Percentiles rank a stretch among this genome's conserved stretches.
Evolutionary conservation across 169 alveolate species (phyloP).

Genomic region (Plasmodium gonderi): DNA sequence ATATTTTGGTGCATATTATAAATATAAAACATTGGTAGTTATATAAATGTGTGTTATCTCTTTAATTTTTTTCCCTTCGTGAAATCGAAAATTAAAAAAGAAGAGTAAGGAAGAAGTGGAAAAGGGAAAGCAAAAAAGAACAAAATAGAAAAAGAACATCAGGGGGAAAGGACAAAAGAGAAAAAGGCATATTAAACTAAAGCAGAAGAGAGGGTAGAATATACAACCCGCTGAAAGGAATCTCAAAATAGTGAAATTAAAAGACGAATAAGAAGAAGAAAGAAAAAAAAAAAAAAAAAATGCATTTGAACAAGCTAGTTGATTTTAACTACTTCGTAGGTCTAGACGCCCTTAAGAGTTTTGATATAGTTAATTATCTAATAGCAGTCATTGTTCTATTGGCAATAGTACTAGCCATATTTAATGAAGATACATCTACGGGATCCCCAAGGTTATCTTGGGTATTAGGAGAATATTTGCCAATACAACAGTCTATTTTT

Average conservation of each 20-base stretch:
- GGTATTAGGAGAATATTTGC: constrained; percentile 74
- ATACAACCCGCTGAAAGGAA: too few relatives aligned
- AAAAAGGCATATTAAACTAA: not conserved
- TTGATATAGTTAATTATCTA: constrained; percentile 41
- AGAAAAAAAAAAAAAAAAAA: not conserved
- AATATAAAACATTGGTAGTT: not conserved
- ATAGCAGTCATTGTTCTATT: constrained; percentile 58
- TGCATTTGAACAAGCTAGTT: constrained; percentile 16
- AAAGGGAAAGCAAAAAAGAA: not conserved
- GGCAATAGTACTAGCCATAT: constrained; percentile 59
- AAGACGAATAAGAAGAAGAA: not conserved
- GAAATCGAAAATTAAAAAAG: not conserved
- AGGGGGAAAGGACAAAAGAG: not conserved
- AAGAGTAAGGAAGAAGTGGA: not conserved
- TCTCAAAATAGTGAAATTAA: not conserved
- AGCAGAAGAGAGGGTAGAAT: too few relatives aligned
- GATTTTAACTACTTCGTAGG: constrained; percentile 22
- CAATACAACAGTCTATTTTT: constrained; percentile 72
- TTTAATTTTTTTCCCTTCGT: not conserved
- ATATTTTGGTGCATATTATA: not conserved
- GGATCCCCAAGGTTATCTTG: constrained; percentile 72
- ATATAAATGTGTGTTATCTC: not conserved
- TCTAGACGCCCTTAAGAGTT: constrained; percentile 23
- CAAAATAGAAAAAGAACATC: not conserved
- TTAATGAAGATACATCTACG: constrained; percentile 72